Evolutionary conservation across 768 basidiomycete genomes (phyloP).

Genomic region (Kwoniella sp.): DNA sequence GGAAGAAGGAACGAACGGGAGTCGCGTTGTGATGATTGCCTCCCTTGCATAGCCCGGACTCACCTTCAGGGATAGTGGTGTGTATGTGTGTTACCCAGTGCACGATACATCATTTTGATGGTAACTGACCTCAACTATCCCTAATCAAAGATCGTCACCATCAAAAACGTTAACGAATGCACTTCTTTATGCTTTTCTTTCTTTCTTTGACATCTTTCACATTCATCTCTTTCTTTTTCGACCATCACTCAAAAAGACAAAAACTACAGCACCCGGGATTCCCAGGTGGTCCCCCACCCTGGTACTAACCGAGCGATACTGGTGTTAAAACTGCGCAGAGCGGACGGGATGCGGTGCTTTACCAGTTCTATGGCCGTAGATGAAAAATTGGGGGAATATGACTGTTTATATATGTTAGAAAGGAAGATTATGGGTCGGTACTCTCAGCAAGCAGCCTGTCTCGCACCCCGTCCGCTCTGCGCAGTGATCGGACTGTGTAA

Average conservation of each 20-base stretch:
- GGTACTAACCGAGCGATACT: constrained; percentile 19
- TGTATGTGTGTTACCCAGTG: neutral
- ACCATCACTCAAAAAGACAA: neutral
- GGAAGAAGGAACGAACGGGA: no score
- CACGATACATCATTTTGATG: constrained; percentile 50
- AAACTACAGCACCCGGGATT: constrained; percentile 20
- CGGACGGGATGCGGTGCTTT: constrained; percentile 21
- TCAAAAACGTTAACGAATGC: neutral
- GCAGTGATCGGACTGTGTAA: no score
- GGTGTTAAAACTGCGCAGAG: constrained; percentile 11
- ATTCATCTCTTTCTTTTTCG: neutral
- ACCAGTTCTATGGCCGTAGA: constrained; percentile 16
- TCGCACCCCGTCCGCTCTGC: constrained; percentile 1
- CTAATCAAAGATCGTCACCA: constrained; percentile 26
- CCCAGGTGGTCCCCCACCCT: constrained; percentile 19
- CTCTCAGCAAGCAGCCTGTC: no score
- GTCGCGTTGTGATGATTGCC: no score
- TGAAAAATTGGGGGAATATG: neutral
- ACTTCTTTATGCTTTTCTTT: no score
- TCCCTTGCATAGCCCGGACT: no score
- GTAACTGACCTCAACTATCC: constrained; percentile 53
- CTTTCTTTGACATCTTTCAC: no score
- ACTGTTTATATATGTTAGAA: no score
- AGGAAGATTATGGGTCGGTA: no score
- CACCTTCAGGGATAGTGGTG: neutral